Percentiles rank a stretch among this genome's conserved stretches.
phyloP scores from a whole-genome alignment of 768 basidiomycete species.

The Pisolithus albus region DNA sequence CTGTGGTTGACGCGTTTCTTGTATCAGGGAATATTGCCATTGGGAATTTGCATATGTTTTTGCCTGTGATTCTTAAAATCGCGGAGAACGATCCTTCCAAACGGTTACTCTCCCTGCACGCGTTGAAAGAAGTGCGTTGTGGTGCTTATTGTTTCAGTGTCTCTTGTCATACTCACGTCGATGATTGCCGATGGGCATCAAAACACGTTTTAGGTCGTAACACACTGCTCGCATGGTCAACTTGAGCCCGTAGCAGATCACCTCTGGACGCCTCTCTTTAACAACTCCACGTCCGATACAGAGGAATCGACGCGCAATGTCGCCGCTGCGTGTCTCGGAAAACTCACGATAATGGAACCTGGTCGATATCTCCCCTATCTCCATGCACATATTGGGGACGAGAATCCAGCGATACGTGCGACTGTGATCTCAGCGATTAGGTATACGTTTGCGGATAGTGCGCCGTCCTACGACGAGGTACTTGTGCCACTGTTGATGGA shows the following conservation, averaged over 20 bases:
- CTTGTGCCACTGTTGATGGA: slow-evolving; percentile 85
- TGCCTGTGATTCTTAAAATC: slow-evolving; percentile 77
- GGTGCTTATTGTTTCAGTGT: slow-evolving; percentile 19
- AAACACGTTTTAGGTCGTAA: slow-evolving; percentile 59
- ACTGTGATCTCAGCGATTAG: slow-evolving; percentile 91
- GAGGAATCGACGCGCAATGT: slow-evolving; percentile 93
- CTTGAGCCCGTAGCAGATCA: slow-evolving; percentile 82
- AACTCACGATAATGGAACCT: slow-evolving; percentile 88
- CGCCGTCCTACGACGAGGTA: slow-evolving; percentile 81
- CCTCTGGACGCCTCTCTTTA: slow-evolving; percentile 89
- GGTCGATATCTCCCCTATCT: slow-evolving; percentile 88
- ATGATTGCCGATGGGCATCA: background rate
- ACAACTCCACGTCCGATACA: slow-evolving; percentile 72
- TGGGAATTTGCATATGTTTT: slow-evolving; percentile 81
- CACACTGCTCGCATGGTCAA: slow-evolving; percentile 80
- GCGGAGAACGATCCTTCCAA: slow-evolving; percentile 70
- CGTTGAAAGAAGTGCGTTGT: slow-evolving; percentile 69
- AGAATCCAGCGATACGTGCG: slow-evolving; percentile 66
- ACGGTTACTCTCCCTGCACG: slow-evolving; percentile 81
- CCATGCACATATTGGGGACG: slow-evolving; percentile 70
- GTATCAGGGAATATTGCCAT: slow-evolving; percentile 88
- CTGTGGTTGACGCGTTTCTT: background rate
- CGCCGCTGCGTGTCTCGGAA: slow-evolving; percentile 93
- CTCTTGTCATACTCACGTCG: background rate
- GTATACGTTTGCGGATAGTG: slow-evolving; percentile 82